Evolutionary conservation across 441 rosid genomes (phyloP).

Genomic region (Metrosideros polymorpha): DNA sequence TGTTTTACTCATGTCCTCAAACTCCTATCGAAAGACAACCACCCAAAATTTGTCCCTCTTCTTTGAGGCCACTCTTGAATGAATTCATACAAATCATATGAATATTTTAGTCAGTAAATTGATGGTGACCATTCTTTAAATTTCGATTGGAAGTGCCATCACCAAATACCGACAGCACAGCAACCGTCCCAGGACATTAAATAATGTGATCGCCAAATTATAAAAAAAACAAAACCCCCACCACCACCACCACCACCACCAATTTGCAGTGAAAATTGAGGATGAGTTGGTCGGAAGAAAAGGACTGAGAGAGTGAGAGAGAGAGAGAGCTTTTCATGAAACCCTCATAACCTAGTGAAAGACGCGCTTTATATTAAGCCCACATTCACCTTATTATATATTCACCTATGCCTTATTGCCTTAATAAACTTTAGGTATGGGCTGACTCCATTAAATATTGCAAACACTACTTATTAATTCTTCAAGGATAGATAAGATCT

Average conservation of each 20-base stretch:
- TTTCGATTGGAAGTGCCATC: not conserved
- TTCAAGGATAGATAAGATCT: not conserved
- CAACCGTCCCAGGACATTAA: not conserved
- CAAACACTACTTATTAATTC: not conserved
- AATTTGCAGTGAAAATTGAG: not conserved
- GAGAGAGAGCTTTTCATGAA: not conserved
- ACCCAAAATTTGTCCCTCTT: not conserved
- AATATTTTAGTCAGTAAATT: not conserved
- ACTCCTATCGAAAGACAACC: not conserved
- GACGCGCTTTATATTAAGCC: not conserved
- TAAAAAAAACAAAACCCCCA: not conserved
- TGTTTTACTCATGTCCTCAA: not conserved
- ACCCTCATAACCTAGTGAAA: not conserved
- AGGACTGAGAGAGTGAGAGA: not conserved
- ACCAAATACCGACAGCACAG: not conserved
- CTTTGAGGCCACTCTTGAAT: not conserved
- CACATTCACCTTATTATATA: not conserved
- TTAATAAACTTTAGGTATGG: not conserved
- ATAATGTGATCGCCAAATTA: not conserved
- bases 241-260: not conserved
- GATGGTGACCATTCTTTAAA: not conserved
- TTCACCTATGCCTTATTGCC: not conserved
- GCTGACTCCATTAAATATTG: not conserved
- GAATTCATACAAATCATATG: not conserved
- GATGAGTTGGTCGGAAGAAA: not conserved